These are phyloP conservation scores for Mucor racemosus DNA, from an alignment of 371 early-diverging fungal species.

Conservation along the genomic window DNA sequence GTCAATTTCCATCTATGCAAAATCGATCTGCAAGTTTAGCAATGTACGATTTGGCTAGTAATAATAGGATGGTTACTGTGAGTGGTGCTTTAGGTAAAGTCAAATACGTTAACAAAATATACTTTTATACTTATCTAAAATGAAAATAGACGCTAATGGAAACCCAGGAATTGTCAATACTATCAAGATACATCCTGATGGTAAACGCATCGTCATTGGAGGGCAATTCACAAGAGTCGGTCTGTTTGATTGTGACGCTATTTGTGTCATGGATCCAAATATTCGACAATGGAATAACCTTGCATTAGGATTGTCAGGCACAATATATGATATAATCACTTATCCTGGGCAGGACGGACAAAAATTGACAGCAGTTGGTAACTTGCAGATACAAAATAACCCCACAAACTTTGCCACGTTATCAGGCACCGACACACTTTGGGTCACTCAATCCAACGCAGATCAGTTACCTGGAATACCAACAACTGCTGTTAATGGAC, in stretches of 20 bases:
- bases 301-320: constrained; percentile 40
- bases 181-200: constrained; percentile 43
- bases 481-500: background rate
- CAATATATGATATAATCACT: constrained; percentile 42
- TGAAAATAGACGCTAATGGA: constrained; percentile 11
- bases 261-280: constrained; percentile 45
- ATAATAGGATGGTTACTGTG: constrained; percentile 12
- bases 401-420: constrained; percentile 4
- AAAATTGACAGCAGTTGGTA: constrained; percentile 12
- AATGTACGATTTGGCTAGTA: constrained; percentile 32
- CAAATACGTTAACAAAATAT: too few relatives aligned
- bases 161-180: constrained; percentile 40
- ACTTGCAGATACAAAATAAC: constrained; percentile 7
- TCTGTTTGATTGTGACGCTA: constrained; percentile 39
- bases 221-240: constrained; percentile 60
- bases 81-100: constrained; percentile 31
- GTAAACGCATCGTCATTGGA: constrained; percentile 45
- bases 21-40: constrained; percentile 33
- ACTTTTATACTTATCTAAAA: too few relatives aligned
- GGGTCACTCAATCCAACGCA: background rate
- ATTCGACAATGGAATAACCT: constrained; percentile 46
- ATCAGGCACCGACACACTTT: background rate
- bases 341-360: background rate
- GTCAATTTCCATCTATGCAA: constrained; percentile 27
- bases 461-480: constrained; percentile 9